Conservation (phyloP, 208 protist species). For the Crithidia sp. region DNA sequence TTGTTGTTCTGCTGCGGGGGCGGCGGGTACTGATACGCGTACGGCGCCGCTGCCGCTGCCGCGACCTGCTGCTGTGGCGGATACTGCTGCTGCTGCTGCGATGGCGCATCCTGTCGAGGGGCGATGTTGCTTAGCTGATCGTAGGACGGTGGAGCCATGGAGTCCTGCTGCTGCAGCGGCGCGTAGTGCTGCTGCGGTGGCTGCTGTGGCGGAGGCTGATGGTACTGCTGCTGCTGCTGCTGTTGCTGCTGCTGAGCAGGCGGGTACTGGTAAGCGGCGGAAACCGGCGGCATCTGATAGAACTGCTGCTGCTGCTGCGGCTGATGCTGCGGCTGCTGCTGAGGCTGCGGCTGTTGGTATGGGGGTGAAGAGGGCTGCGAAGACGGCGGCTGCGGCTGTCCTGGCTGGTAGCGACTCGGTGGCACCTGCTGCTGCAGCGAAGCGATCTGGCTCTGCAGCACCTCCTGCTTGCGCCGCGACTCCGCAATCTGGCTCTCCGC, state of each 20-base stretch:
- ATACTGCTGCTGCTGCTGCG: constrained; percentile 5
- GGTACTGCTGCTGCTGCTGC: background rate
- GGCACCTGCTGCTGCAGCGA: constrained; percentile 27
- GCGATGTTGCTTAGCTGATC: constrained; percentile 27
- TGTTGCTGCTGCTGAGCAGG: constrained; percentile 11
- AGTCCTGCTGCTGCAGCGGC: background rate
- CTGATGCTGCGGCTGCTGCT: constrained; percentile 10
- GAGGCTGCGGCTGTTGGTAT: background rate
- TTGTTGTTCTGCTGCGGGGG: constrained; percentile 12
- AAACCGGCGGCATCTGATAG: constrained; percentile 8
- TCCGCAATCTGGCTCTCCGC: constrained; percentile 41
- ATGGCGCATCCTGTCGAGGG: background rate
- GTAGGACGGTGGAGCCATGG: constrained; percentile 24
- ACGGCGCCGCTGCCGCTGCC: background rate
- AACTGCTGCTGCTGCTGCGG: constrained; percentile 34
- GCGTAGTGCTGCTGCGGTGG: background rate
- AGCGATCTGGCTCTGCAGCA: constrained; percentile 39
- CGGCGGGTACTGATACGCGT: constrained; percentile 29
- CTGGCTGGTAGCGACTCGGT: constrained; percentile 1
- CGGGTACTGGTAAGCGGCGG: constrained; percentile 11
- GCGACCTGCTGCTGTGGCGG: constrained; percentile 1
- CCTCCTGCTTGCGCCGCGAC: constrained; percentile 50
- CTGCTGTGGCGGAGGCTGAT: constrained; percentile 10
- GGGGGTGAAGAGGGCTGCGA: background rate
- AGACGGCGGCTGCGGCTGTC: constrained; percentile 10